phyloP scores from a whole-genome alignment of 345 rosid genomes.

The Lenwebbia sp. region DNA sequence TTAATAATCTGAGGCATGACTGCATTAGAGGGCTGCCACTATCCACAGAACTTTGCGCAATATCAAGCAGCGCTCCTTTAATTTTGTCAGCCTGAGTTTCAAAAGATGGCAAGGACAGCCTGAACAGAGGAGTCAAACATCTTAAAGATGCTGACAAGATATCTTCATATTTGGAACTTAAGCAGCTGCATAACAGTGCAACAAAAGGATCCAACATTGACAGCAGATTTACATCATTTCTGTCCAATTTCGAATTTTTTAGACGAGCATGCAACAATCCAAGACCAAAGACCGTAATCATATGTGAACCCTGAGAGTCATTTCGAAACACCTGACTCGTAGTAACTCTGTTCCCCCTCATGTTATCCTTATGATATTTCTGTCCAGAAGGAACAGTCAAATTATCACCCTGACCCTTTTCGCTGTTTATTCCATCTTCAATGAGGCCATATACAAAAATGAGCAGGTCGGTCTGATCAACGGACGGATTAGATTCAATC shows the following conservation, averaged over 20 bases:
- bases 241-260: constrained; percentile 41
- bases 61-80: constrained; percentile 54
- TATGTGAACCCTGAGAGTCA: constrained; percentile 45
- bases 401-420: constrained; percentile 21
- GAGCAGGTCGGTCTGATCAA: constrained; percentile 61
- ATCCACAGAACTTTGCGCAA: constrained; percentile 50
- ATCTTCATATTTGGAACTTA: constrained; percentile 83
- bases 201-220: constrained; percentile 88
- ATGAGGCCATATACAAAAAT: constrained; percentile 52
- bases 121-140: constrained; percentile 61
- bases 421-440: constrained; percentile 48
- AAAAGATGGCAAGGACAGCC: constrained; percentile 75
- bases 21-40: constrained; percentile 53
- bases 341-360: constrained; percentile 9
- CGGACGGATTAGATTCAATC: constrained; percentile 71
- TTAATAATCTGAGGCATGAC: constrained; percentile 76
- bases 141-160: constrained; percentile 61
- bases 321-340: constrained; percentile 17
- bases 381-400: constrained; percentile 12
- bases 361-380: constrained; percentile 12
- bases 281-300: constrained; percentile 72
- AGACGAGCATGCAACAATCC: constrained; percentile 42
- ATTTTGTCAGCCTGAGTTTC: constrained; percentile 62
- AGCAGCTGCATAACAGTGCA: constrained; percentile 48
- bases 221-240: constrained; percentile 25